phyloP scores from a whole-genome alignment of 208 protist genomes.

The Trypanosoma cruzi region DNA sequence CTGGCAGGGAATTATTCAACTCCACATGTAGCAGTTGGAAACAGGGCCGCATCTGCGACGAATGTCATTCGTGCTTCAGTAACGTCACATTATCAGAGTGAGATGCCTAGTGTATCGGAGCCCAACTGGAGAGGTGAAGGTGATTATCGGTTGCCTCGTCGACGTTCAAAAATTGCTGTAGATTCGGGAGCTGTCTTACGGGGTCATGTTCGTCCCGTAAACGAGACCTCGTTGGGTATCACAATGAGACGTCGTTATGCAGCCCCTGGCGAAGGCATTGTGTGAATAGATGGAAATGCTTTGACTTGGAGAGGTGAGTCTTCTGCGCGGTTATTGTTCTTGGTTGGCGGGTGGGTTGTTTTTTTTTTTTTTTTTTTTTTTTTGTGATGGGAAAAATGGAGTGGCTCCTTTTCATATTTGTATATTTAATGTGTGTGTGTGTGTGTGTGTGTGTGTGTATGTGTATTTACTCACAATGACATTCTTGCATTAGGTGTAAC shows the following conservation, averaged over 20 bases:
- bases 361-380: conserved; percentile 1
- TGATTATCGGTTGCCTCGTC: neutral
- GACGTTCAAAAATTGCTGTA: neutral
- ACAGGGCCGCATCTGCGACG: too few species aligned
- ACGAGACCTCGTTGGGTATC: conserved; percentile 43
- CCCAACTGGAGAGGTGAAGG: neutral
- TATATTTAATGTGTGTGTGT: too few species aligned
- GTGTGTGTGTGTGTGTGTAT: too few species aligned
- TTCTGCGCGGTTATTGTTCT: neutral
- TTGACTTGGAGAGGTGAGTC: neutral
- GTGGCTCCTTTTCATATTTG: neutral
- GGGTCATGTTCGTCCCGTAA: conserved; percentile 34
- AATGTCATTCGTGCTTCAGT: neutral
- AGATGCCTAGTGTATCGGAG: neutral
- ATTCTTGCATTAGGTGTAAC: neutral
- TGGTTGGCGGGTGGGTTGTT: too few species aligned
- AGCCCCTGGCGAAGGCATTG: neutral
- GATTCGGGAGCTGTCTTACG: conserved; percentile 12
- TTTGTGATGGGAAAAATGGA: neutral
- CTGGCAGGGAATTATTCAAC: neutral
- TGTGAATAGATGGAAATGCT: neutral
- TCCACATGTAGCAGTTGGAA: neutral
- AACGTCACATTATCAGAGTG: neutral
- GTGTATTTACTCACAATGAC: neutral
- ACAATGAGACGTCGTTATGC: conserved; percentile 15